Base-by-base conservation (phyloP, 2,329 filamentous ascomycete species). In the Aphanocladium album region DNA sequence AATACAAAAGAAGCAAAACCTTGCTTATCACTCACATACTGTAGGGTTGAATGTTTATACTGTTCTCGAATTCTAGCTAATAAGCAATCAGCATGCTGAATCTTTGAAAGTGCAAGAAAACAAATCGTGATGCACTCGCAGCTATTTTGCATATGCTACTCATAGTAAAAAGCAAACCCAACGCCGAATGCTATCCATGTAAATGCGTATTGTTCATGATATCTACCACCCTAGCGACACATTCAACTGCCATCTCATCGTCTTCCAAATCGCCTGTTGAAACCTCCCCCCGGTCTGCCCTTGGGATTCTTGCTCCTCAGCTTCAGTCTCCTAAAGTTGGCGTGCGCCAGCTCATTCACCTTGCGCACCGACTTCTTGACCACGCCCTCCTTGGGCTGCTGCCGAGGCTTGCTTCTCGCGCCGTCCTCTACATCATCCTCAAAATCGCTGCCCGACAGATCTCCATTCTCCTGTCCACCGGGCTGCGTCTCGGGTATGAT, bases 251-350 rank as follows among this genome's bases (percentile, higher is more conserved):
- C 19, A 5, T 43, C n/a, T 52, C 56, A 52, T 27, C 79, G 78
- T 63, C 85, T 76, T 60, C 84, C 78, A 69, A 87, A 88, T 57
- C 79, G 78, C 70, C 83, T 86, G 68, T 35, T 35, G 33, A 79
- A 76, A 2, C 78, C 82, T 17, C 56, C 56, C 30, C 56, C 57
- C 21, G 82, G 77, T 4, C 83, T 84, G 1, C 85, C 85, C 71
- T 87, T 88, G 16, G 23, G 33, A n/a, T 85, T 85, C 3, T 78
- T 74, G 66, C 87, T 87, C 66, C 77, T 79, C 68, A 89, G 73
- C 76, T 89, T 89, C 62, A 89, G 71, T 60, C 83, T 75, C 70
- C 85, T 85, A 72, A 88, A 89, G 74, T 89, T 89, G 63, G 84
- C 80, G 67, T 88, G 82, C 16, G 86, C 85, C 65, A 85, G 72